These are phyloP conservation scores for Pyracantha coccinea DNA, from an alignment of 331 rosid genomes.

Conservation along the genomic window DNA sequence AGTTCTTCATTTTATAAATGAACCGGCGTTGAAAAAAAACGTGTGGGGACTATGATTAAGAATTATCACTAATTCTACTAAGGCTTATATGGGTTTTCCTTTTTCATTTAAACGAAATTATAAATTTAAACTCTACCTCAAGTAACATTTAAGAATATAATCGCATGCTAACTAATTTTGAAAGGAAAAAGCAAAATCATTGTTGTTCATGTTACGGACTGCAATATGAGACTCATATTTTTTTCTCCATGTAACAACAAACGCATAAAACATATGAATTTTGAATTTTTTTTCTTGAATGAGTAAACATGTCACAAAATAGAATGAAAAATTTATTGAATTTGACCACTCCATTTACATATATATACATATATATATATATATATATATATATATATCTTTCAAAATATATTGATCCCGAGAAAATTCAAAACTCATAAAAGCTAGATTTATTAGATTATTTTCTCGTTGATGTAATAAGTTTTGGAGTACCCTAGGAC, in stretches of 20 bases:
- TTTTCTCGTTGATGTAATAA: background rate
- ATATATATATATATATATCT: too few relatives aligned
- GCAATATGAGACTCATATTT: too few relatives aligned
- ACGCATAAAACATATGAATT: too few relatives aligned
- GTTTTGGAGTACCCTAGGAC: background rate
- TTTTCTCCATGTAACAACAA: too few relatives aligned
- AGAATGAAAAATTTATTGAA: background rate
- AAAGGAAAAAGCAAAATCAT: too few relatives aligned
- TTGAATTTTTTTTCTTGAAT: too few relatives aligned
- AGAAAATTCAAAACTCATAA: background rate
- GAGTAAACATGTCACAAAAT: too few relatives aligned
- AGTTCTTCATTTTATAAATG: background rate
- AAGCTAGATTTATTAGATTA: background rate
- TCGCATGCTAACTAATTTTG: too few relatives aligned
- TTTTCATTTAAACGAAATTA: background rate
- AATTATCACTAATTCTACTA: background rate
- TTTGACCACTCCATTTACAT: background rate
- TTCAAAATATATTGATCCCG: background rate
- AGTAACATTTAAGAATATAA: background rate
- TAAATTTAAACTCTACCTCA: background rate
- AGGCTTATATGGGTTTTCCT: background rate
- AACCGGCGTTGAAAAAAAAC: background rate
- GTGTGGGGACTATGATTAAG: background rate
- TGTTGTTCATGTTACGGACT: too few relatives aligned
- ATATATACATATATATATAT: too few relatives aligned